phyloP scores from a whole-genome alignment of 2,329 filamentous ascomycete genomes.

The Curvularia verruculosa region DNA sequence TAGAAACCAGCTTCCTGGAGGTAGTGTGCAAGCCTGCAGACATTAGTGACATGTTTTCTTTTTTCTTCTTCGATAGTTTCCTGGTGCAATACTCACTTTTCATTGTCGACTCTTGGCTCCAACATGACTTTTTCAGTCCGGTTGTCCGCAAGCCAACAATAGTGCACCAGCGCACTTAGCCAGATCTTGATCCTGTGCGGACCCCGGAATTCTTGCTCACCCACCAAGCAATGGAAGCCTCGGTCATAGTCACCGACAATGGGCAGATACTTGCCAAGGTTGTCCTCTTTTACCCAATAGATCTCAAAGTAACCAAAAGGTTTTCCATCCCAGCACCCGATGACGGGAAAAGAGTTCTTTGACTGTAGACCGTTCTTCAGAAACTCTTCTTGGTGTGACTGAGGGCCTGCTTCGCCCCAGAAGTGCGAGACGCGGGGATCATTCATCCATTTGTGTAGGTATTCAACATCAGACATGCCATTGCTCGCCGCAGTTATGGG shows the following conservation, averaged over 20 bases:
- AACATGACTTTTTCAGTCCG: constrained; percentile 83
- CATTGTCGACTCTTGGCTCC: constrained; percentile 91
- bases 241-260: constrained; percentile 80
- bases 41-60: constrained; percentile 14
- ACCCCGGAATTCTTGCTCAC: constrained; percentile 89
- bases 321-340: constrained; percentile 91
- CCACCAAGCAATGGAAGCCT: constrained; percentile 85
- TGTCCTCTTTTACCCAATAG: constrained; percentile 97
- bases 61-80: neutral
- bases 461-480: constrained; percentile 63
- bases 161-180: constrained; percentile 87
- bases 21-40: constrained; percentile 68
- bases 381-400: constrained; percentile 68
- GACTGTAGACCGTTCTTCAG: constrained; percentile 68
- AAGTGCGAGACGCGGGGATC: constrained; percentile 81
- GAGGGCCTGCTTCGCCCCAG: constrained; percentile 73
- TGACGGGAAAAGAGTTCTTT: constrained; percentile 83
- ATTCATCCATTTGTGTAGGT: constrained; percentile 88
- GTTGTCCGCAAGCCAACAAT: constrained; percentile 76
- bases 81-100: constrained; percentile 65
- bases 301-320: constrained; percentile 98
- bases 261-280: constrained; percentile 70
- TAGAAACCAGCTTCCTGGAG: constrained; percentile 78
- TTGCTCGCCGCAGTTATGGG: constrained; percentile 40
- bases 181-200: constrained; percentile 76